Evolutionary conservation across 139 green algal species (phyloP).

Genomic region (Tetradesmus obliquus): DNA sequence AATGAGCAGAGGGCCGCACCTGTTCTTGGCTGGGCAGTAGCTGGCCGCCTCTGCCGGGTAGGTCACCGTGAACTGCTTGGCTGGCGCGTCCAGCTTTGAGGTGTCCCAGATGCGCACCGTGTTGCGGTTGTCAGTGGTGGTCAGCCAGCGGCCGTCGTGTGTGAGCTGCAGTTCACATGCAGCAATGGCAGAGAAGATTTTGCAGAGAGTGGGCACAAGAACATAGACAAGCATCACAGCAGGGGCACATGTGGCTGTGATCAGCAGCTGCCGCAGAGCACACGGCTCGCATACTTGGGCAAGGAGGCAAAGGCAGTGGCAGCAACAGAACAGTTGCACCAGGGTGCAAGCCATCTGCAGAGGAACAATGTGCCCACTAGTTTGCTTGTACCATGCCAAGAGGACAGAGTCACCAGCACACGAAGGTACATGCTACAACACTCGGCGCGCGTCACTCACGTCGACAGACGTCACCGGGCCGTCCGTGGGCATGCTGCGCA

Average conservation of each 20-base stretch:
- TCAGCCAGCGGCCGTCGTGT: constrained; percentile 79
- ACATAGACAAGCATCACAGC: not conserved
- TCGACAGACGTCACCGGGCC: constrained; percentile 86
- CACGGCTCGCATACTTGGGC: no score
- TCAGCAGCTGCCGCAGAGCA: no score
- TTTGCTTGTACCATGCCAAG: no score
- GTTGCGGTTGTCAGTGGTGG: constrained; percentile 80
- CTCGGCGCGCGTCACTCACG: constrained; percentile 51
- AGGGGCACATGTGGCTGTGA: no score
- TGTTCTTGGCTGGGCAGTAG: constrained; percentile 72
- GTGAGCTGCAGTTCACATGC: constrained; percentile 53
- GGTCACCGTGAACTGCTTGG: constrained; percentile 60
- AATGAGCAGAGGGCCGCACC: not conserved
- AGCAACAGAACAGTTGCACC: no score
- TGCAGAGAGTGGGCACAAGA: not conserved
- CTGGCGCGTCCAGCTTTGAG: constrained; percentile 50
- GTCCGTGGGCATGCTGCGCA: constrained; percentile 77
- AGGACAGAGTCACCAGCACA: no score
- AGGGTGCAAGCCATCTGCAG: no score
- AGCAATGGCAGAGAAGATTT: not conserved
- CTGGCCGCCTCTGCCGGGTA: constrained; percentile 86
- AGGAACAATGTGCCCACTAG: no score
- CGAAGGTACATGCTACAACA: no score
- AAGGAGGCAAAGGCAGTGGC: no score
- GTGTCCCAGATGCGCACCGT: constrained; percentile 86